Base-by-base conservation (phyloP, 2,329 filamentous ascomycete species). In the Pyrenophora teres region DNA sequence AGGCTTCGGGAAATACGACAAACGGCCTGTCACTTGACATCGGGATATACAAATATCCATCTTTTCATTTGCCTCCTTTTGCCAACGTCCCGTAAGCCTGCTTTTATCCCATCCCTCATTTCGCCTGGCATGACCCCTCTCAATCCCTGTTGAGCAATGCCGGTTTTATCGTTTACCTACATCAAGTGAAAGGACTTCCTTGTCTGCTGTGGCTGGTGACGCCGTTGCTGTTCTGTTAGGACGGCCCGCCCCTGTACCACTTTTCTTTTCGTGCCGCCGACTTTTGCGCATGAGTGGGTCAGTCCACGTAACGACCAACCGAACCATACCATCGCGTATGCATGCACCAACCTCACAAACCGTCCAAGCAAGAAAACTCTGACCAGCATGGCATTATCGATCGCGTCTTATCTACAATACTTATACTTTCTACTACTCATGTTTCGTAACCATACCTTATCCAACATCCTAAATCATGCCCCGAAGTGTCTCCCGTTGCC, bases 401-500 rank as follows among this genome's bases (percentile, higher is more conserved):
- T 39, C 8, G 15, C n/a, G 18, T 21, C 33, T 12, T 19, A n/a
- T 37, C 19, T 35, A 16, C 43, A 7, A 25, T 25, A 15, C 15
- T 15, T 15, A 30, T 19, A 21, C 40, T 41, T 25, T 39, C 32
- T 41, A 41, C 32, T 41, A 41, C 8, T 27, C 18, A 42, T 44
- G 13, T 33, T 25, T 47, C 32, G 12, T 52, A 35, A 33, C 13
- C 27, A 48, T 40, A 19, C 31, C 27, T 18, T 33, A 50, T 54
- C 45, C 48, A 54, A 45, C 46, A 3, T 16, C 23, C 19, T 50
- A 50, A 50, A 50, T 50, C 19, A 30, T 13, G 27, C 35, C 18
- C 44, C 21, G 18, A 23, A 6, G 41, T 30, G 23, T 40, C 12
- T 47, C 35, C 37, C 38, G 32, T 39, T 16, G 40, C 44, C n/a